Percentiles rank a stretch among this genome's conserved stretches.
Evolutionary conservation across 2,329 filamentous ascomycete genomes (phyloP).

Genomic region (Trichoderma sp.): DNA sequence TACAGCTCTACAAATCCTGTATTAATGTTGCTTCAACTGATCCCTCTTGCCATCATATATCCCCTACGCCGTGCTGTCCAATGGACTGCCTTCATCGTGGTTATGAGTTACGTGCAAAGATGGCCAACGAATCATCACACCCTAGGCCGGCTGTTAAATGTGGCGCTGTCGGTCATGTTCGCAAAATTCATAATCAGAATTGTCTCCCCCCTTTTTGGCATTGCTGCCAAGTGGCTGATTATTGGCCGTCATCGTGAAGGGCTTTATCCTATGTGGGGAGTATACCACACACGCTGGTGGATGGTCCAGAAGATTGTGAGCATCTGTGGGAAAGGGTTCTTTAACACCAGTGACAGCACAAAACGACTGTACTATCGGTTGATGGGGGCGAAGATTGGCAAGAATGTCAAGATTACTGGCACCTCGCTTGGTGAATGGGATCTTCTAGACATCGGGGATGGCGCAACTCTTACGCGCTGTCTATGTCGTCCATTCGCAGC

Average conservation of each 20-base stretch:
- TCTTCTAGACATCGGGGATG: slow-evolving; percentile 51
- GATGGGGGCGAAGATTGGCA: slow-evolving; percentile 52
- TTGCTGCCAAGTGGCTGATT: slow-evolving; percentile 52
- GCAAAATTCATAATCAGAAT: slow-evolving; percentile 40
- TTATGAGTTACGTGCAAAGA: slow-evolving; percentile 39
- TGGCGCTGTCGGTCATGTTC: slow-evolving; percentile 44
- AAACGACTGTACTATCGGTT: slow-evolving; percentile 47
- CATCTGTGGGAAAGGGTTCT: slow-evolving; percentile 47
- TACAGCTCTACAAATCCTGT: slow-evolving; percentile 49
- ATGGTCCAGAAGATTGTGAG: slow-evolving; percentile 51
- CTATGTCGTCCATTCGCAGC: slow-evolving; percentile 51
- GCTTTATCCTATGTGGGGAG: slow-evolving; percentile 57
- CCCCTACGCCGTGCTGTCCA: slow-evolving; percentile 49
- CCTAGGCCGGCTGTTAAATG: slow-evolving; percentile 46
- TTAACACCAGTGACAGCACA: slow-evolving; percentile 39
- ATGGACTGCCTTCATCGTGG: slow-evolving; percentile 52
- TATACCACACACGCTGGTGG: slow-evolving; percentile 59
- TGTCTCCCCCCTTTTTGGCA: slow-evolving; percentile 45
- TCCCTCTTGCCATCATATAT: slow-evolving; percentile 48
- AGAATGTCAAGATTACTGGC: slow-evolving; percentile 45
- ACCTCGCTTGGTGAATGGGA: slow-evolving; percentile 54
- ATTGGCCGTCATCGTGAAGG: slow-evolving; percentile 52
- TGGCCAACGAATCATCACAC: slow-evolving; percentile 40
- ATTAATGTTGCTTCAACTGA: slow-evolving; percentile 48
- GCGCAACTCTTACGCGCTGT: slow-evolving; percentile 46